Base-by-base conservation (phyloP, 352 stramenopile species). In the Thraustotheca clavata region DNA sequence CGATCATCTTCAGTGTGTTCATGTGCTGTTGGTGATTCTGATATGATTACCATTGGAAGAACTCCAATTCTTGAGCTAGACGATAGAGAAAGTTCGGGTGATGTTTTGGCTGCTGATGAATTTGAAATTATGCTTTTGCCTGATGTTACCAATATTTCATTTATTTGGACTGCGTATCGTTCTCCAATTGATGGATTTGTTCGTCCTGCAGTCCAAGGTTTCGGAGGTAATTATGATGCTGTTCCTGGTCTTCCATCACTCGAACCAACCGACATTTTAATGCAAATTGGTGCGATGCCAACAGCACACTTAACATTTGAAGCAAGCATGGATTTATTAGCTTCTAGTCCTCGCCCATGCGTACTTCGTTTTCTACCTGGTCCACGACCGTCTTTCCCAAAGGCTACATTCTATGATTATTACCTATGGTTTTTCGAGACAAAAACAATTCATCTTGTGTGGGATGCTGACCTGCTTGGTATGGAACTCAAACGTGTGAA, bases 351-450 rank as follows among this genome's bases (percentile, higher is more conserved):
- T 16, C 57, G 57, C 9, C 57, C 57, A 14, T 29, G 80, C 11
- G 83, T 92, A 11, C 49, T 94, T 61, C 81, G 85, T 16, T 94
- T 94, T 67, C 80, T 81, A n/a, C 83, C 91, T 20, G 57, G 57
- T 7, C 8, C 20, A n/a, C 36, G 57, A 4, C 35, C 26, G 38
- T 41, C 57, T 11, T 20, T 38, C 20, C 24, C 54, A 16, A 16
- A 46, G 38, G 16, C 57, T 4, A 6, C 43, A 29, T 29, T n/a
- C n/a, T n/a, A 29, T 6, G 43, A 50, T 29, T 14, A 14, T 6
- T 6, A 33, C 43, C 11, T 6, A 6, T 50, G 43, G 43, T 14
- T 50, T 29, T 50, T 50, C 43, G 22, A 50, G 22, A 50, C 43
- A 6, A 6, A 50, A 22, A 29, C 33, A 6, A 29, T 50, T 22